phyloP scores from a whole-genome alignment of 371 early-diverging fungal species.

The Parasitella parasitica region DNA sequence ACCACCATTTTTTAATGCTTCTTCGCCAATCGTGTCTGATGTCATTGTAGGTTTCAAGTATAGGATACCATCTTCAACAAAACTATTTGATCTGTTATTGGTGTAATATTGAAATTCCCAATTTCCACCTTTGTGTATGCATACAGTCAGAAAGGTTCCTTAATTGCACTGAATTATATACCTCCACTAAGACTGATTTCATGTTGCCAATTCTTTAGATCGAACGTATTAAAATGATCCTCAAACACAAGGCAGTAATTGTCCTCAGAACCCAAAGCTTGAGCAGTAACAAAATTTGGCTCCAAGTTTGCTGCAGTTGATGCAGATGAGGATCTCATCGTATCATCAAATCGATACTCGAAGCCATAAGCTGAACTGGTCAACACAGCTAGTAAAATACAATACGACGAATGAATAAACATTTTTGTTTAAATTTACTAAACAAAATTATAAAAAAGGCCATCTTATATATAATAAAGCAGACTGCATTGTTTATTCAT shows the following conservation, averaged over 20 bases:
- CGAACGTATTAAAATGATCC: constrained; percentile 64
- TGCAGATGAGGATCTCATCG: neutral
- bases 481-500: neutral
- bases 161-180: too few relatives aligned
- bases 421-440: neutral
- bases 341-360: neutral
- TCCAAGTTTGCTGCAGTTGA: neutral
- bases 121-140: constrained; percentile 39
- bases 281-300: neutral
- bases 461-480: neutral
- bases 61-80: constrained; percentile 62
- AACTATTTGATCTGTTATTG: constrained; percentile 66
- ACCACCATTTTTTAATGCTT: constrained; percentile 35
- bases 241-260: constrained; percentile 54
- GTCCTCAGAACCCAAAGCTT: neutral
- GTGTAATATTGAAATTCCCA: constrained; percentile 62
- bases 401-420: constrained; percentile 4
- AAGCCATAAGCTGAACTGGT: neutral
- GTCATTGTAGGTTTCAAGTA: constrained; percentile 70
- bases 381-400: neutral
- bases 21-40: constrained; percentile 31
- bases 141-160: neutral
- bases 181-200: constrained; percentile 58
- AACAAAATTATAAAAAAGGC: neutral
- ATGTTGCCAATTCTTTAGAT: constrained; percentile 60